Evolutionary conservation across 148 eudicot genomes (phyloP).

Genomic region (Pouteria glomerata): DNA sequence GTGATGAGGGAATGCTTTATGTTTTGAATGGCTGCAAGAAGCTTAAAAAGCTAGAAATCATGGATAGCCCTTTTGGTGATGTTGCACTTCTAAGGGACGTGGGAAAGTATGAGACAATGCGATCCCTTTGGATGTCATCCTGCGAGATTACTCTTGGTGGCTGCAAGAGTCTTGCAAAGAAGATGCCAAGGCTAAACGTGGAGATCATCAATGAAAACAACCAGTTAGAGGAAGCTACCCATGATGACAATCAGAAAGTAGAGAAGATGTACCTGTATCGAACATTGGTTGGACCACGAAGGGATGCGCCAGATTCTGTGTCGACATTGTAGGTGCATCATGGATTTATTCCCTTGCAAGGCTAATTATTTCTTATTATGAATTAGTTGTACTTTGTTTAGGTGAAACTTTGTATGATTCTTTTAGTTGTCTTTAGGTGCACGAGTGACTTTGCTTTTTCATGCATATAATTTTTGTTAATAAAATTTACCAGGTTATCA

Average conservation of each 20-base stretch:
- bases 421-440: background rate
- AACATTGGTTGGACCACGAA: conserved; percentile 61
- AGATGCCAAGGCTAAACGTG: conserved; percentile 71
- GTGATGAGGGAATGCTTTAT: conserved; percentile 69
- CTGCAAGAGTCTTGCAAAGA: conserved; percentile 64
- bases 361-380: conserved; percentile 9
- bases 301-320: conserved; percentile 67
- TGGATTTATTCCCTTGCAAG: no score
- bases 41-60: conserved; percentile 69
- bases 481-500: background rate
- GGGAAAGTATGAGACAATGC: conserved; percentile 88
- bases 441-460: background rate
- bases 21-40: conserved; percentile 85
- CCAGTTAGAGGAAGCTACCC: conserved; percentile 22
- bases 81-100: conserved; percentile 64
- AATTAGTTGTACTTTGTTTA: conserved; percentile 11
- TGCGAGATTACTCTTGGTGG: conserved; percentile 74
- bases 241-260: conserved; percentile 49
- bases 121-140: conserved; percentile 98
- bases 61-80: conserved; percentile 72
- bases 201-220: conserved; percentile 71
- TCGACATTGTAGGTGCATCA: conserved; percentile 59
- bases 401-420: background rate
- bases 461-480: background rate
- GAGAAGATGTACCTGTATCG: conserved; percentile 80